Evolutionary conservation across 108 stramenopile species (phyloP), one percentile per base, ranked within the genome.

Genomic region (Nitzschia sp.): DNA sequence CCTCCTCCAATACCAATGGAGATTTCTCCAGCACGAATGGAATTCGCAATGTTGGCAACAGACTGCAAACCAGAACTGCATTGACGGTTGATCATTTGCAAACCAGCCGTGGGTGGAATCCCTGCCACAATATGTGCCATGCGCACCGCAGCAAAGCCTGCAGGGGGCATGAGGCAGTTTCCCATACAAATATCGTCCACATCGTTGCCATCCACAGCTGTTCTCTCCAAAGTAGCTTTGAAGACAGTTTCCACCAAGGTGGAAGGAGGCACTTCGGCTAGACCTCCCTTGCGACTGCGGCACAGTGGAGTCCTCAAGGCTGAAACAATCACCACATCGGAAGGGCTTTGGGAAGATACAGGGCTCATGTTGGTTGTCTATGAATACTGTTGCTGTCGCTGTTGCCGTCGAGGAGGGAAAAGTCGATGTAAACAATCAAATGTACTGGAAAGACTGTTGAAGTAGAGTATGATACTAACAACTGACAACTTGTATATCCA

Each of bases 11-110:
- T 94, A 8, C 96, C 98, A 61, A 95, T 75, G 20, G 80, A 60
- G 54, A 95, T 96, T 59, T 90, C 68, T 9, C 88, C 80, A 6
- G 81, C 65, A 54, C 61, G 72, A 63, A 98, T 95, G 25, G 85
- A 75, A 53, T 87, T 84, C 20, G 95, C 96, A 53, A 97, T 88
- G 65, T 94, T 68, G 19, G 93, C 87, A 3, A 96, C 80, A 3
- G 98, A 96, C 72, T 98, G 96, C 15, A 98, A 73, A 20, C 98
- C 97, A 12, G 88, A 90, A 65, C 91, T 83, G 74, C 98, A 98
- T 76, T 97, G 97, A 14, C 98, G 90, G 77, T 98, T 98, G 55
- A 77, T 60, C 59, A 50, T 41, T 57, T 74, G 57, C n/a, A 67
- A 41, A 8, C 71, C 66, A 48, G 82, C 73, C 3, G 93, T 84